Evolutionary conservation across 106 monocot species (phyloP).

Genomic region (Alisma plantagoaquatica): DNA sequence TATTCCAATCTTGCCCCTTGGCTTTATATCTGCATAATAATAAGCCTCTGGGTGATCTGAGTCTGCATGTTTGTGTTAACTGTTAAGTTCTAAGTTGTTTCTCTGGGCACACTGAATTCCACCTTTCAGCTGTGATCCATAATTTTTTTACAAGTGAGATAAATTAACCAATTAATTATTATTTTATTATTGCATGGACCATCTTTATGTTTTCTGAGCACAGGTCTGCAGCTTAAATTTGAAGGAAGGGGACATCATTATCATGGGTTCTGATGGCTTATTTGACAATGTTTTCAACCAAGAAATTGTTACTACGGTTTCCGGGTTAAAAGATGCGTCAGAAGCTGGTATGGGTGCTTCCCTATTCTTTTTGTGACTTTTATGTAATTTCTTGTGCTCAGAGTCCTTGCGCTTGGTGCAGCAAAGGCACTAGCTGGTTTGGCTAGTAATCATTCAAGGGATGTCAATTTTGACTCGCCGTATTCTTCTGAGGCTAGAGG

Average conservation of each 20-base stretch:
- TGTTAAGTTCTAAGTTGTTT: background rate
- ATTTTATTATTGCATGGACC: no score
- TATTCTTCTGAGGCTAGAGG: slow-evolving; percentile 66
- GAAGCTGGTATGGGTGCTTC: slow-evolving; percentile 49
- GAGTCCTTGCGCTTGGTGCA: slow-evolving; percentile 16
- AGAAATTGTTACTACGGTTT: slow-evolving; percentile 57
- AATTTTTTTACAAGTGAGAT: background rate
- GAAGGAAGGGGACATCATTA: slow-evolving; percentile 54
- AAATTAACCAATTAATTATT: background rate
- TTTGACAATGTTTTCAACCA: slow-evolving; percentile 86
- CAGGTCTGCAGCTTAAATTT: slow-evolving; percentile 66
- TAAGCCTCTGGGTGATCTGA: no score
- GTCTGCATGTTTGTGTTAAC: no score
- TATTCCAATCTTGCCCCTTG: background rate
- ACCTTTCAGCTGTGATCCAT: background rate
- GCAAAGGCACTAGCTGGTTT: slow-evolving; percentile 72
- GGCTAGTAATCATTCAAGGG: slow-evolving; percentile 64
- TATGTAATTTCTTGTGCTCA: background rate
- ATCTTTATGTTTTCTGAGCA: background rate
- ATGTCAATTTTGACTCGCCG: slow-evolving; percentile 74
- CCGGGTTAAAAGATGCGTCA: slow-evolving; percentile 25
- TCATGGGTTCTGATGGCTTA: slow-evolving; percentile 92
- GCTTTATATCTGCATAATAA: background rate
- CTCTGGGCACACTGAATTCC: background rate
- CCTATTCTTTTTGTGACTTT: background rate